Evolutionary conservation across 2,329 filamentous ascomycete species (phyloP).

Genomic region (Cladorrhinum sp.): DNA sequence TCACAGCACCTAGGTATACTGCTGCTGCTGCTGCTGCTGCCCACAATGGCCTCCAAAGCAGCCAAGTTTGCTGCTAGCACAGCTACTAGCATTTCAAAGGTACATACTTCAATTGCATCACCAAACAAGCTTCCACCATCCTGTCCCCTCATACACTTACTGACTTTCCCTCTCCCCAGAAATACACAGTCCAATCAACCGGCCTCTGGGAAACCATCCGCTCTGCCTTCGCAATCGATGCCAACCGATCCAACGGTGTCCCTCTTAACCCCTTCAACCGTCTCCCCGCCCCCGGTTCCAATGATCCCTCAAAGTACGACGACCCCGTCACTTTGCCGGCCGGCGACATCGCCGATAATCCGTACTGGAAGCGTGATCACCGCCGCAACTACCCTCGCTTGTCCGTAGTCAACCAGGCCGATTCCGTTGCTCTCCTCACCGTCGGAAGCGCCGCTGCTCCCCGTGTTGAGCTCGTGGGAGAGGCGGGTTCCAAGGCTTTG

Average conservation of each 20-base stretch:
- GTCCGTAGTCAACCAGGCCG: constrained; percentile 76
- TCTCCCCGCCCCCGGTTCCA: constrained; percentile 73
- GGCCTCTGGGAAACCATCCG: constrained; percentile 87
- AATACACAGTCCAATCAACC: constrained; percentile 89
- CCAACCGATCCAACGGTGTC: constrained; percentile 84
- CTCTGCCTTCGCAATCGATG: constrained; percentile 73
- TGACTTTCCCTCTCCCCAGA: constrained; percentile 51
- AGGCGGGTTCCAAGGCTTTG: constrained; percentile 58
- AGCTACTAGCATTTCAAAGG: constrained; percentile 57
- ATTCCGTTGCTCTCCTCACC: constrained; percentile 79
- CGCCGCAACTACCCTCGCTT: constrained; percentile 79
- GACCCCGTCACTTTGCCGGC: constrained; percentile 83
- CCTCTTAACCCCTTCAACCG: constrained; percentile 92
- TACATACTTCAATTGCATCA: constrained; percentile 34
- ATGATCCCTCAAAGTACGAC: constrained; percentile 69
- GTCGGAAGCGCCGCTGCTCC: constrained; percentile 80
- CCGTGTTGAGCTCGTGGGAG: constrained; percentile 76
- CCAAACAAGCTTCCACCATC: background rate
- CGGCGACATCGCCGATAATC: constrained; percentile 83
- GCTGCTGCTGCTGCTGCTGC: too few species aligned
- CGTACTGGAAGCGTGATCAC: constrained; percentile 92
- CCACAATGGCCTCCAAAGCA: constrained; percentile 60
- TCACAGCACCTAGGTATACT: background rate
- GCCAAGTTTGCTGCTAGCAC: constrained; percentile 54
- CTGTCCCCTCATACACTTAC: constrained; percentile 20